Evolutionary conservation across 305 asterid species (phyloP), one percentile per base, ranked within the genome.

Genomic region (Solanum hybrid): DNA sequence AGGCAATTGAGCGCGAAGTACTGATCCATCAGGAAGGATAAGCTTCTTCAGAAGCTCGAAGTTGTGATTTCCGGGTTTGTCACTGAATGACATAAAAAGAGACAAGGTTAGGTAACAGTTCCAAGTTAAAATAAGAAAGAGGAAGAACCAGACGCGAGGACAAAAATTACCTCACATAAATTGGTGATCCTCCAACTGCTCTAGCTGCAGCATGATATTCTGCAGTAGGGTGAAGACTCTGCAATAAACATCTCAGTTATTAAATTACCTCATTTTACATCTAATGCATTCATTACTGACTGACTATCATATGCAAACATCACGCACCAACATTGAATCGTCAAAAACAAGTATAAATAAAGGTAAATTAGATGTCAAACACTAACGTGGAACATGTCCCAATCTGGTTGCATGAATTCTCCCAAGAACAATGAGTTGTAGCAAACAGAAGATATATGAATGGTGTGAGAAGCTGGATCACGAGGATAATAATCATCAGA

Each of bases 331-430:
- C 31, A 79, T 79, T 14, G 51, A 79, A 79, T 34, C 17, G 29
- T 79, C 51, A 79, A 39, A 82, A 41, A 41, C 10, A 2, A 27
- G 57, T 27, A 41, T 26, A 27, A 82, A 13, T 82, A 45, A 82
- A 57, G 37, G n/a, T 15, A 73, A 9, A 79, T 17, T 45, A 29
- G 61, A 51, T 84, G 68, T 57, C 27, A 41, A 36, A 85, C 81
- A 92, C 98, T 93, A 89, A 97, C 99, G 31, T 97, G 99, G 92
- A 97, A 97, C 99, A 97, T 97, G 92, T 97, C 99, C 99, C 99
- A 97, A 90, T 97, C 99, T 14, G 99, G 97, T 89, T 96, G 98
- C 98, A 96, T 96, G 77, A 96, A 96, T 80, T 97, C 99, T 87
- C 99, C 99, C 89, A 97, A 93, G 93, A 97, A 97, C 1, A 97